phyloP scores from a whole-genome alignment of 164 flowering plant species.

The Buxus sempervirens region DNA sequence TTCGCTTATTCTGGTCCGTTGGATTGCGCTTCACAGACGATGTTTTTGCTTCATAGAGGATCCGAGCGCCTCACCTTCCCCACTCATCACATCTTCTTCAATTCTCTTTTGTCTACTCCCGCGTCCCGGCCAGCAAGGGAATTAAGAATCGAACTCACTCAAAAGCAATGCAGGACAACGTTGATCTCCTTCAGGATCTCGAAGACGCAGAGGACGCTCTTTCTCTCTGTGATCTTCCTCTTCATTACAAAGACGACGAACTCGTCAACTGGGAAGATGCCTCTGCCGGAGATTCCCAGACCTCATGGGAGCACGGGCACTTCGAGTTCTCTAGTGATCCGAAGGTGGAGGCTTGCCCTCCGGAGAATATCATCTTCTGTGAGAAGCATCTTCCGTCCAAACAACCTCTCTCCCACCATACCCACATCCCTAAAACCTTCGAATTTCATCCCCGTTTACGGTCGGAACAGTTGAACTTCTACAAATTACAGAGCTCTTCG shows the following conservation, averaged over 20 bases:
- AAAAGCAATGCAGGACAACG: background rate
- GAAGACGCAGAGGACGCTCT: conserved; percentile 26
- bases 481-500: conserved; percentile 14
- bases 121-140: no score
- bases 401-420: background rate
- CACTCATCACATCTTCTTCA: no score
- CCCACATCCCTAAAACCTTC: no score
- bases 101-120: no score
- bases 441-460: conserved; percentile 12
- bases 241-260: background rate
- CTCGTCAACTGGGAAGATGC: background rate
- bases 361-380: conserved; percentile 55
- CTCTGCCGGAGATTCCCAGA: background rate
- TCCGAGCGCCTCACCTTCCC: no score
- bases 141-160: no score
- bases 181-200: background rate
- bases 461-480: no score
- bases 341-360: conserved; percentile 32
- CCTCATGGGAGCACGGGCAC: conserved; percentile 26
- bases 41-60: no score
- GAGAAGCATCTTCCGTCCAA: conserved; percentile 51
- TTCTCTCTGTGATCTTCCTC: conserved; percentile 31
- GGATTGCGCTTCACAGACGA: no score
- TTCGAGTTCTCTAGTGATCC: conserved; percentile 51
- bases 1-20: no score